Percentiles rank a stretch among this genome's conserved stretches.
These are phyloP conservation scores for Drosera capensis DNA, from an alignment of 148 eudicot species.

Conservation along the genomic window DNA sequence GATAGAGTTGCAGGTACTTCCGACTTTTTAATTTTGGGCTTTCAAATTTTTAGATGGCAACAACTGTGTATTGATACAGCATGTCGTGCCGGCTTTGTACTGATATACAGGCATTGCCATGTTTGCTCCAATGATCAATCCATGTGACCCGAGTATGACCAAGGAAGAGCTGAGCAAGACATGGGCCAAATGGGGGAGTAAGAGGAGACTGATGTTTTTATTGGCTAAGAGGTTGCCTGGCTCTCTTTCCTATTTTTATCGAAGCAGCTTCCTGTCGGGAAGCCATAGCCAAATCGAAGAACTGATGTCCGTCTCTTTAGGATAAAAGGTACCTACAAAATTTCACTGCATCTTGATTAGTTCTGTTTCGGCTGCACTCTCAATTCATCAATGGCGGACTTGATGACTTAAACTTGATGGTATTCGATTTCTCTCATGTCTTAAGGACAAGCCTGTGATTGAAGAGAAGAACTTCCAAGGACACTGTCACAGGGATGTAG, in stretches of 20 bases:
- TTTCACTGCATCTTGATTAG: background rate
- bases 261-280: slow-evolving; percentile 63
- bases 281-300: slow-evolving; percentile 66
- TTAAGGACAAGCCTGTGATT: slow-evolving; percentile 54
- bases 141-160: slow-evolving; percentile 75
- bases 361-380: background rate
- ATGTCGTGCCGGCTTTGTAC: background rate
- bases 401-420: no score
- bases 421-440: no score
- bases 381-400: no score
- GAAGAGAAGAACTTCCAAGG: slow-evolving; percentile 42
- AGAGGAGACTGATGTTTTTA: slow-evolving; percentile 56
- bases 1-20: slow-evolving; percentile 69
- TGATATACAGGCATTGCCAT: slow-evolving; percentile 52
- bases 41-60: no score
- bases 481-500: slow-evolving; percentile 84
- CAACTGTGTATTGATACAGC: slow-evolving; percentile 2
- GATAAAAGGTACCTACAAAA: slow-evolving; percentile 38
- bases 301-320: slow-evolving; percentile 54
- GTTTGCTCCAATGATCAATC: slow-evolving; percentile 81
- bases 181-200: slow-evolving; percentile 70
- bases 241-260: slow-evolving; percentile 44
- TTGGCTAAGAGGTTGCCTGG: slow-evolving; percentile 61
- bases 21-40: no score
- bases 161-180: slow-evolving; percentile 63